These are phyloP conservation scores for Skeletonema costatum DNA, from an alignment of 108 stramenopile species.

Conservation along the genomic window DNA sequence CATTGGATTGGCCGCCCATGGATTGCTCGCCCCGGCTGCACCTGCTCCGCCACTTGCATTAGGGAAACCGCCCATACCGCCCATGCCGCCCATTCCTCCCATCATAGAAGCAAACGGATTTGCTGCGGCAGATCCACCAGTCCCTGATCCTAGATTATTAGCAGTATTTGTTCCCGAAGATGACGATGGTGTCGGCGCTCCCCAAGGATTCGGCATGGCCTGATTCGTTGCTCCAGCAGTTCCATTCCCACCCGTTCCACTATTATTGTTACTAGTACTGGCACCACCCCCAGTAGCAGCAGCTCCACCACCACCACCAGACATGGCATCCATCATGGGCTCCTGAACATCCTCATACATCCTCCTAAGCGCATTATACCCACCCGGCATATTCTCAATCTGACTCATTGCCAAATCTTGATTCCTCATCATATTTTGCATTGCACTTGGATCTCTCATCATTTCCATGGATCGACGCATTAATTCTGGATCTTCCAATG, in stretches of 20 bases:
- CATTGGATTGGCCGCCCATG: conserved; percentile 57
- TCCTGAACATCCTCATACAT: conserved; percentile 96
- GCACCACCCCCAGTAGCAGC: background rate
- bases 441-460: conserved; percentile 90
- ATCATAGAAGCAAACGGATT: conserved; percentile 45
- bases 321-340: conserved; percentile 93
- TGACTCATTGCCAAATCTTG: conserved; percentile 97
- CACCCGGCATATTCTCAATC: conserved; percentile 94
- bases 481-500: conserved; percentile 87
- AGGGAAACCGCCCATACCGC: conserved; percentile 42
- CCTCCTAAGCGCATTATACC: conserved; percentile 89
- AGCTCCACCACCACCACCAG: conserved; percentile 11
- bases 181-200: conserved; percentile 33
- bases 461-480: conserved; percentile 91
- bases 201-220: conserved; percentile 96
- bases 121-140: background rate
- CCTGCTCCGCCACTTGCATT: conserved; percentile 28
- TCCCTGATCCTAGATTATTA: conserved; percentile 23
- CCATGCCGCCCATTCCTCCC: conserved; percentile 27
- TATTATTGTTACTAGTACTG: conserved; percentile 13
- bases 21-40: conserved; percentile 32
- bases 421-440: conserved; percentile 87
- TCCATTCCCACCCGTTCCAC: conserved; percentile 40
- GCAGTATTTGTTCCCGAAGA: background rate
- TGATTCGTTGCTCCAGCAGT: conserved; percentile 72